A percentile compares a stretch with the other conserved stretches of the same genome.
Evolutionary conservation across 306 rosid genomes (phyloP).

Genomic region (Ormosia emarginata): DNA sequence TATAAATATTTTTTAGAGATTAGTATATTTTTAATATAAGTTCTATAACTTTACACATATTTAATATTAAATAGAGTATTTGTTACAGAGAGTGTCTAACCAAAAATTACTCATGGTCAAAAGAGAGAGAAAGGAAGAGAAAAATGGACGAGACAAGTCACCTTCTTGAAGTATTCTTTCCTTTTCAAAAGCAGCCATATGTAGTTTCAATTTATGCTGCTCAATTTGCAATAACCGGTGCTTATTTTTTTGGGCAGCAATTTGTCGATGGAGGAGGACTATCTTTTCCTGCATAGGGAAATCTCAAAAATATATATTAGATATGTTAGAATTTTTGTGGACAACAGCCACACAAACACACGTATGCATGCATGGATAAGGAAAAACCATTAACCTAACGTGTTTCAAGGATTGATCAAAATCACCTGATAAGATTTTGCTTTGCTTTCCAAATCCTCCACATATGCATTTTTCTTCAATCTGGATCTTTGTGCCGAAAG

Average conservation of each 20-base stretch:
- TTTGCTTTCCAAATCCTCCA: neutral
- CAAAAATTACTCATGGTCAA: too few relatives aligned
- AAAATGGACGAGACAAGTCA: neutral
- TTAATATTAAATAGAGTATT: too few relatives aligned
- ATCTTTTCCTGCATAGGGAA: conserved; percentile 32
- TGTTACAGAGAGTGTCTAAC: too few relatives aligned
- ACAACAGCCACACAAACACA: neutral
- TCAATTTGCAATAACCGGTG: conserved; percentile 24
- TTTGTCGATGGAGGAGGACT: conserved; percentile 19
- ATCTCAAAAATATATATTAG: neutral
- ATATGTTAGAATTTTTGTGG: neutral
- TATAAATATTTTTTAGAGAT: too few relatives aligned
- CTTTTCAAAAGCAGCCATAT: conserved; percentile 6
- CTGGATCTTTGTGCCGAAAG: neutral
- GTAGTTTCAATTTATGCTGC: conserved; percentile 25
- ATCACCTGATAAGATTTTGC: neutral
- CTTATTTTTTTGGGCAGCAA: conserved; percentile 9
- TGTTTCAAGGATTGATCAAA: neutral
- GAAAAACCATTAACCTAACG: neutral
- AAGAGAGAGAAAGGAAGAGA: too few relatives aligned
- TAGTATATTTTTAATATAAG: too few relatives aligned
- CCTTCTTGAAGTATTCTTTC: conserved; percentile 35
- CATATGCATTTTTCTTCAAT: neutral
- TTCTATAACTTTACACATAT: too few relatives aligned
- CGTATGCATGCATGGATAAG: neutral